These are phyloP conservation scores for Paralagenidium karlingii DNA, from an alignment of 352 stramenopile species.

Conservation along the genomic window DNA sequence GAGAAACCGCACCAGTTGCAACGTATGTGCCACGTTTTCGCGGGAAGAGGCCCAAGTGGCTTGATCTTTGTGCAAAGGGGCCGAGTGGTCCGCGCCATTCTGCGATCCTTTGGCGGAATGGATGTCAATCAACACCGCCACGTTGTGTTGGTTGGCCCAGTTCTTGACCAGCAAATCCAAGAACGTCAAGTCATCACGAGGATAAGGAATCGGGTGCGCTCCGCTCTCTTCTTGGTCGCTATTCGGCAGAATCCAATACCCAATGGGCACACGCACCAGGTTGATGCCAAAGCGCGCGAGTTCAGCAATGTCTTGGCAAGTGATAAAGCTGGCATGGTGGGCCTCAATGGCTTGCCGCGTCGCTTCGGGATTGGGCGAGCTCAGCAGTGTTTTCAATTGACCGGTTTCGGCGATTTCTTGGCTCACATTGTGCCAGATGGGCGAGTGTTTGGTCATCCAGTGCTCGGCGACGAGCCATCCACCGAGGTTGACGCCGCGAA, in stretches of 20 bases:
- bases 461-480: slow-evolving; percentile 20
- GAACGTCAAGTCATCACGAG: too few relatives aligned
- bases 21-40: slow-evolving; percentile 9
- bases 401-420: too few relatives aligned
- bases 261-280: slow-evolving; percentile 65
- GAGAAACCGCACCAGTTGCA: slow-evolving; percentile 14
- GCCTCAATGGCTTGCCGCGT: slow-evolving; percentile 24
- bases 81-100: slow-evolving; percentile 3
- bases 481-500: slow-evolving; percentile 19
- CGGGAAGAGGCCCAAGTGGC: slow-evolving; percentile 10
- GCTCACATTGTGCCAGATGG: slow-evolving; percentile 13
- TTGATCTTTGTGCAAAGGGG: slow-evolving; percentile 1
- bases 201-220: too few relatives aligned
- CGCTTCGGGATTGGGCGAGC: slow-evolving; percentile 6
- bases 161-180: slow-evolving; percentile 17
- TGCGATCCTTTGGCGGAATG: slow-evolving; percentile 3
- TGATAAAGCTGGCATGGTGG: slow-evolving; percentile 59
- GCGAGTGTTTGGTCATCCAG: slow-evolving; percentile 14
- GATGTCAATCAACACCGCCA: slow-evolving; percentile 7
- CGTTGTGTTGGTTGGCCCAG: slow-evolving; percentile 20
- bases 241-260: slow-evolving; percentile 69
- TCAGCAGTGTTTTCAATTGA: slow-evolving; percentile 35
- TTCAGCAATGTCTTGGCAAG: slow-evolving; percentile 36
- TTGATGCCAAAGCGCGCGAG: slow-evolving; percentile 58
- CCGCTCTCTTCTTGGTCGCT: slow-evolving; percentile 10